Evolutionary conservation across 257 asterid genomes (phyloP).

Genomic region (Solanum bukasovii): DNA sequence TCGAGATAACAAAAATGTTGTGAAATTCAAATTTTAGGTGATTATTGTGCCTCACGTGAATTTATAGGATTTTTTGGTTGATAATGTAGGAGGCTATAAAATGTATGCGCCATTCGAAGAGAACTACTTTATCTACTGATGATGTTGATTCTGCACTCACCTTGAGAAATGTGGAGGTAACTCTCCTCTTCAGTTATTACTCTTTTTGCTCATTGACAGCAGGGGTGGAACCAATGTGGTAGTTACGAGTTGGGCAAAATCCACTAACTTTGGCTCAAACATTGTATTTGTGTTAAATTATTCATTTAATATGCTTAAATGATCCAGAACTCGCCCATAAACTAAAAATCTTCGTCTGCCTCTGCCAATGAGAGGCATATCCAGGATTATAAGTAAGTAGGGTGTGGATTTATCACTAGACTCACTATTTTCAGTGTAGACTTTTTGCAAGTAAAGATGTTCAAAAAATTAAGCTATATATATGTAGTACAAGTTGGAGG

Average conservation of each 20-base stretch:
- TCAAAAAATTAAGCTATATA: not conserved
- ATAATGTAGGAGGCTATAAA: slow-evolving; percentile 78
- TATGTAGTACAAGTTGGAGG: not conserved
- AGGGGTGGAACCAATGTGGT: not conserved
- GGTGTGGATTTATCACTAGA: not conserved
- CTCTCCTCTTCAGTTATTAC: not conserved
- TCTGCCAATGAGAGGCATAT: not conserved
- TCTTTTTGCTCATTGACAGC: not conserved
- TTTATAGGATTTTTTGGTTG: not conserved
- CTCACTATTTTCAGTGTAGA: not conserved
- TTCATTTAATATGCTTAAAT: not conserved
- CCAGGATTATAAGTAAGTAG: not conserved
- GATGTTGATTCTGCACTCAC: slow-evolving; percentile 95
- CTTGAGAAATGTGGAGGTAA: slow-evolving; percentile 87
- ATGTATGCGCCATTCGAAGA: slow-evolving; percentile 95
- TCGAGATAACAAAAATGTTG: not conserved
- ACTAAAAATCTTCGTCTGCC: not conserved
- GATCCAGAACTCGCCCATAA: not conserved
- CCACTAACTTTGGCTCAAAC: not conserved
- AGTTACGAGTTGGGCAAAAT: not conserved
- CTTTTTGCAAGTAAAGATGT: not conserved
- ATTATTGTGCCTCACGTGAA: not conserved
- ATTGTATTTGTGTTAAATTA: not conserved
- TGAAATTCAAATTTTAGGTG: not conserved
- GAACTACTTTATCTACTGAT: slow-evolving; percentile 76